Base-by-base conservation (phyloP, 257 asterid species). In the Rehmannia glutinosa region DNA sequence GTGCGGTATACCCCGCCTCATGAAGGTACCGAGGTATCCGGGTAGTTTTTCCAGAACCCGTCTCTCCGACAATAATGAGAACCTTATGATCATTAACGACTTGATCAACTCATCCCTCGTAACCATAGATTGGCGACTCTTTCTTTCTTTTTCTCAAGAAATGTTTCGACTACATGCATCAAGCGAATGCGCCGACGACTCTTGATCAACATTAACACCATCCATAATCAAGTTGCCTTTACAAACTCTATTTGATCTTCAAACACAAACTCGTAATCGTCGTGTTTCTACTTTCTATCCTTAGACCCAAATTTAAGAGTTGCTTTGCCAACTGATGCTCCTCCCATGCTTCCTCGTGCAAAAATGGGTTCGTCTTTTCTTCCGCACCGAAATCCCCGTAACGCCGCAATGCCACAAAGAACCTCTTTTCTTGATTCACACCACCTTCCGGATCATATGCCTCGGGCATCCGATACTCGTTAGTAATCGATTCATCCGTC, bases 291-390 rank as follows among this genome's bases (percentile, higher is more conserved):
- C 82, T 82, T 85, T 59, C 68, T 79, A 52, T 86, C 81, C 78
- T 88, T 88, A 11, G 97, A 86, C 54, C 99, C 97, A 81, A 74
- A 88, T 60, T 88, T 83, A 39, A 93, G 89, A 10, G 86, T 90
- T 49, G 96, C 96, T 78, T 90, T 93, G 72, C 96, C 97, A 90
- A 88, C 85, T 93, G 99, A 79, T 93, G 96, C 4, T 93, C 97
- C 81, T 93, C 99, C 99, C 99, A 93, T 15, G 97, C 99, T 83
- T 93, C n/a, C 97, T 81, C 90, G 97, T 79, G 90, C 99, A 12
- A 96, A 82, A 93, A 93, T 4, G 97, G 97, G 75, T 93, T 88
- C 97, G 90, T 93, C 83, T 93, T 93, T 71, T 90, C 96, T 43
- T 75, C 88, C 24, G 94, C 95, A 66, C 72, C 68, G 61, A 87